Base-by-base conservation (phyloP, 352 stramenopile genomes). In the Phytopythium delawarense region DNA sequence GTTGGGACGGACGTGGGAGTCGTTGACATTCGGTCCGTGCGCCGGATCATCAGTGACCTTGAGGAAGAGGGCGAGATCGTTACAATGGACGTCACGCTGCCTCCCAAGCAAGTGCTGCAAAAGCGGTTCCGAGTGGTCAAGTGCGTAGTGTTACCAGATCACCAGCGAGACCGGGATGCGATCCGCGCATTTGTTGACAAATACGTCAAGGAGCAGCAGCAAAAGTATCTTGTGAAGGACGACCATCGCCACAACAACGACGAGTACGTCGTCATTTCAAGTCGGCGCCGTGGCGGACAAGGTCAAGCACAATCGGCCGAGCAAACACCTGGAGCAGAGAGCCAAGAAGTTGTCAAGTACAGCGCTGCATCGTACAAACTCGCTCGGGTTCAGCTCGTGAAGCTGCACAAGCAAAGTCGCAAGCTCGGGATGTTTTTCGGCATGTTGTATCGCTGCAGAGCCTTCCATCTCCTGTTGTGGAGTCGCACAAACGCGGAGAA, bases 401-500 rank as follows among this genome's bases (percentile, higher is more conserved):
- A 79, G 46, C 63, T 88, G 3, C 75, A 83, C 59, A 89, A 89
- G 61, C 86, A 94, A 74, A 78, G 71, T 23, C 79, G 83, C n/a
- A 69, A 75, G 18, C 69, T 94, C 13, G 86, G 86, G 11, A 87
- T 86, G 69, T 83, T 82, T 64, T 89, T 90, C 28, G 86, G 86
- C 0, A 79, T 86, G 45, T 67, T 92, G 62, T 91, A 84, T 52
- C 84, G 86, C 18, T 89, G 76, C 55, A 78, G 74, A 21, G 69
- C 71, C 4, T 74, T 94, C 32, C 86, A 94, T 48, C 42, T 92
- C 7, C 60, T 91, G 46, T 56, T 92, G 42, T 92, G 76, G 80
- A 67, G 85, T 55, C 74, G 73, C 40, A 65, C 84, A 15, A 42
- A 21, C 30, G n/a, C 21, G 54, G 25, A 28, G 13, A 59, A 52